Evolutionary conservation across 1,284 basidiomycete genomes (phyloP).

Genomic region (Pholiota adiposa): DNA sequence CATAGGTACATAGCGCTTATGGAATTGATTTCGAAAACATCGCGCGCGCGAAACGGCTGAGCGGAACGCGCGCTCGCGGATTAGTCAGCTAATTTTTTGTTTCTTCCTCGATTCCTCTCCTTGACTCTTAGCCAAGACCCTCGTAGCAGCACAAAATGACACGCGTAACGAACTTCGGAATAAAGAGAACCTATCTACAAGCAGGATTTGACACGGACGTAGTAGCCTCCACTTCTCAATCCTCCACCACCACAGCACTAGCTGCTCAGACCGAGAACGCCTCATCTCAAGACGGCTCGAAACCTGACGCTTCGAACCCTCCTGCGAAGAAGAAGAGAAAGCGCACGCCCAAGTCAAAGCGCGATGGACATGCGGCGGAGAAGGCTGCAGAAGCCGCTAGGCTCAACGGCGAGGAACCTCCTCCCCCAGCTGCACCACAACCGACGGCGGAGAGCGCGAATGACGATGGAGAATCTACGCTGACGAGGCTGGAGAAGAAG

Average conservation of each 20-base stretch:
- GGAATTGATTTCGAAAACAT: no score
- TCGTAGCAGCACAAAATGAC: constrained; percentile 54
- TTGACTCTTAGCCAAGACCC: background rate
- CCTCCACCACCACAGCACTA: background rate
- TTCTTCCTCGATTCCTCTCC: background rate
- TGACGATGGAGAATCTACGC: constrained; percentile 13
- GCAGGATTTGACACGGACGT: constrained; percentile 50
- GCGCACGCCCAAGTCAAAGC: constrained; percentile 34
- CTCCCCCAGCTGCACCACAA: constrained; percentile 24
- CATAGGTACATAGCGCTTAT: no score
- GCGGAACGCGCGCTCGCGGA: no score
- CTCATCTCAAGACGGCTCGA: constrained; percentile 2
- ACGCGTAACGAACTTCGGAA: constrained; percentile 69
- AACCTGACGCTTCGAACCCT: constrained; percentile 4
- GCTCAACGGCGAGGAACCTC: constrained; percentile 21
- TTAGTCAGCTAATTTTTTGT: no score
- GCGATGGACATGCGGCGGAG: constrained; percentile 35
- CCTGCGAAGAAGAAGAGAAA: constrained; percentile 34
- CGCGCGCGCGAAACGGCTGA: no score
- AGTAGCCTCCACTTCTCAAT: background rate
- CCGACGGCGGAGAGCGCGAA: constrained; percentile 21
- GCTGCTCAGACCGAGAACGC: constrained; percentile 2
- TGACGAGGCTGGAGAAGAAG: constrained; percentile 29
- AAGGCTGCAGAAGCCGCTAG: constrained; percentile 28
- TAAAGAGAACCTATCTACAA: constrained; percentile 73